A percentile compares a stretch with the other conserved stretches of the same genome.
These are phyloP conservation scores for Phytopythium chamaehyphon DNA, from an alignment of 352 stramenopile species.

Conservation along the genomic window DNA sequence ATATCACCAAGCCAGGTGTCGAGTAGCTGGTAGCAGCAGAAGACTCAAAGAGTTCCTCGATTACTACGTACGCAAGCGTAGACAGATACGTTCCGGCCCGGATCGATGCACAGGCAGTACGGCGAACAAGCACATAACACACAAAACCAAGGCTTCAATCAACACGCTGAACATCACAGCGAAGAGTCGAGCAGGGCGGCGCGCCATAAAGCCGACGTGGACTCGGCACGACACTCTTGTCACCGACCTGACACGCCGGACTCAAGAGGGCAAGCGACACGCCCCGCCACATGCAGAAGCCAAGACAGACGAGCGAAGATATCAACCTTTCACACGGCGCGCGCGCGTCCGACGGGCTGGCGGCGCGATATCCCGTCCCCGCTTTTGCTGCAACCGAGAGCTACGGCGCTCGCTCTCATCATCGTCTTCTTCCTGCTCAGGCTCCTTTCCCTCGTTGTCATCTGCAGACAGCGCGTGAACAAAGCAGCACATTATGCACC, in stretches of 20 bases:
- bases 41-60: conserved; percentile 58
- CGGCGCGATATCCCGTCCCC: conserved; percentile 13
- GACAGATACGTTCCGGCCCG: conserved; percentile 9
- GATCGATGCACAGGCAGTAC: too few species aligned
- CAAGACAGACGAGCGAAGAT: conserved; percentile 23
- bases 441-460: conserved; percentile 18
- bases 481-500: neutral
- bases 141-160: conserved; percentile 29
- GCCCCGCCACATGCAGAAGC: conserved; percentile 15
- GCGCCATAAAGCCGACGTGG: conserved; percentile 4
- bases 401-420: conserved; percentile 20
- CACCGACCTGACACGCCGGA: conserved; percentile 5
- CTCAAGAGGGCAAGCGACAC: conserved; percentile 2
- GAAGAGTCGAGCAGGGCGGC: neutral
- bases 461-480: neutral
- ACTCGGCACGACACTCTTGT: conserved; percentile 8
- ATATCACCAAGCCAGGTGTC: conserved; percentile 15
- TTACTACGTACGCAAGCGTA: conserved; percentile 43
- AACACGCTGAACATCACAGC: conserved; percentile 35
- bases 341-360: conserved; percentile 25
- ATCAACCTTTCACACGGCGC: conserved; percentile 69
- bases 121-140: conserved; percentile 14
- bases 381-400: conserved; percentile 20
- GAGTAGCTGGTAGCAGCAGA: conserved; percentile 21
- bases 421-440: conserved; percentile 24